Percentiles rank a stretch among this genome's conserved stretches.
Evolutionary conservation across 1,284 basidiomycete species (phyloP).

Genomic region (Afroboletus lepidellus): DNA sequence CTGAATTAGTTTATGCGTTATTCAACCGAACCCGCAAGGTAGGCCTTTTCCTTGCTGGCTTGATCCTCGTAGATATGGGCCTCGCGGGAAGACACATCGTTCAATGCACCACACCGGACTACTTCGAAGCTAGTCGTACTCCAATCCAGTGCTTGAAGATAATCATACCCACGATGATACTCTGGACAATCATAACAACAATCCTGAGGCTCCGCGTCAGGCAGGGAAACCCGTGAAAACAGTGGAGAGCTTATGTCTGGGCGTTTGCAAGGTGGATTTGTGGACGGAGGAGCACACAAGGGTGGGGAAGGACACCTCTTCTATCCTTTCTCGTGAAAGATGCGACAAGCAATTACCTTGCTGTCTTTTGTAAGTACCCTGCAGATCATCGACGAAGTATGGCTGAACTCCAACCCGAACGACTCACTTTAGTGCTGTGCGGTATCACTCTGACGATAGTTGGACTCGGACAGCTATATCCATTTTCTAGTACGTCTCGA

Average conservation of each 20-base stretch:
- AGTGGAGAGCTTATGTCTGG: no score
- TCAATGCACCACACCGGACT: neutral
- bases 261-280: no score
- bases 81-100: neutral
- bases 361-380: slow-evolving; percentile 16
- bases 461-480: neutral
- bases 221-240: no score
- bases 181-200: slow-evolving; percentile 5
- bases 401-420: neutral
- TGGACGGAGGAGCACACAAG: no score
- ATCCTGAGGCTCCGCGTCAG: slow-evolving; percentile 8
- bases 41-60: slow-evolving; percentile 5
- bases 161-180: slow-evolving; percentile 10
- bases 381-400: neutral
- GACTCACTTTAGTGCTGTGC: slow-evolving; percentile 6
- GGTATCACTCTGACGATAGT: neutral
- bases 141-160: slow-evolving; percentile 5
- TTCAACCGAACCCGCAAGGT: slow-evolving; percentile 23
- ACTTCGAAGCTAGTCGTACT: slow-evolving; percentile 15
- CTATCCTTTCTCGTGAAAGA: slow-evolving; percentile 22
- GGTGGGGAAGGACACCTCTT: slow-evolving; percentile 16
- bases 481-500: slow-evolving; percentile 11
- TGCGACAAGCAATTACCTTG: slow-evolving; percentile 9
- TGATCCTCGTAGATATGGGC: slow-evolving; percentile 13
- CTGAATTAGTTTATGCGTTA: slow-evolving; percentile 21